Evolutionary conservation across 2,329 filamentous ascomycete genomes (phyloP).

Genomic region (Didymella glomerata): DNA sequence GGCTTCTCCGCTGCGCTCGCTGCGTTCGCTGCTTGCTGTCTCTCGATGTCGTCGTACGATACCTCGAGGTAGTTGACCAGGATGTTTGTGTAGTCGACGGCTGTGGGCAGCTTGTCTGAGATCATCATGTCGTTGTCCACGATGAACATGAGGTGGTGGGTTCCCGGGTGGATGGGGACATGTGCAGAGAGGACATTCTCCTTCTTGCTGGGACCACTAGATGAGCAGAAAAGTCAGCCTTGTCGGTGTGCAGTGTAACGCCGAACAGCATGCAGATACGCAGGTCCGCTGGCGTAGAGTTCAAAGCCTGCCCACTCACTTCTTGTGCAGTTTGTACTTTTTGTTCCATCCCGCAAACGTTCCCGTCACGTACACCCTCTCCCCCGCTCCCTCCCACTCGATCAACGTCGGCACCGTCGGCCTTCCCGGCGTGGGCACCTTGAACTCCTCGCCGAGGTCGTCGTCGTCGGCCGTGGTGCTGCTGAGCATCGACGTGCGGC

Average conservation of each 20-base stretch:
- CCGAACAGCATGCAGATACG: constrained; percentile 22
- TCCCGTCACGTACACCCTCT: constrained; percentile 95
- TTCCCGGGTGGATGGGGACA: constrained; percentile 87
- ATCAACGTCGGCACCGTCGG: constrained; percentile 84
- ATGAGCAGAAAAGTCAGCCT: constrained; percentile 15
- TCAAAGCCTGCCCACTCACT: constrained; percentile 65
- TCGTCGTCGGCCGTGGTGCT: constrained; percentile 73
- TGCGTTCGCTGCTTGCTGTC: constrained; percentile 25
- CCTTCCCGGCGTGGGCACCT: constrained; percentile 64
- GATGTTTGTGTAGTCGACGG: constrained; percentile 97
- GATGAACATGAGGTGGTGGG: constrained; percentile 95
- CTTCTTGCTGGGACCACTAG: constrained; percentile 53
- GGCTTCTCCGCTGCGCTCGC: constrained; percentile 29
- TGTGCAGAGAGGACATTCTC: constrained; percentile 74
- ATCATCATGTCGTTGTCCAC: constrained; percentile 94
- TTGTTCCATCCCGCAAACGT: constrained; percentile 98
- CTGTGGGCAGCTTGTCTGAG: constrained; percentile 85
- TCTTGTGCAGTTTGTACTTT: constrained; percentile 85
- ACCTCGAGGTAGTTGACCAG: constrained; percentile 99
- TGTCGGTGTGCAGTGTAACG: constrained; percentile 48
- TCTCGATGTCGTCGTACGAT: constrained; percentile 72
- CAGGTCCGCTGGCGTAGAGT: constrained; percentile 21
- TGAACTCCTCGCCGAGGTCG: constrained; percentile 70
- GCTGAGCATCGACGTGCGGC: constrained; percentile 64
- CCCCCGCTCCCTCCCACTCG: constrained; percentile 83